phyloP scores from a whole-genome alignment of 2,329 filamentous ascomycete species.

The Xylaria sp. region DNA sequence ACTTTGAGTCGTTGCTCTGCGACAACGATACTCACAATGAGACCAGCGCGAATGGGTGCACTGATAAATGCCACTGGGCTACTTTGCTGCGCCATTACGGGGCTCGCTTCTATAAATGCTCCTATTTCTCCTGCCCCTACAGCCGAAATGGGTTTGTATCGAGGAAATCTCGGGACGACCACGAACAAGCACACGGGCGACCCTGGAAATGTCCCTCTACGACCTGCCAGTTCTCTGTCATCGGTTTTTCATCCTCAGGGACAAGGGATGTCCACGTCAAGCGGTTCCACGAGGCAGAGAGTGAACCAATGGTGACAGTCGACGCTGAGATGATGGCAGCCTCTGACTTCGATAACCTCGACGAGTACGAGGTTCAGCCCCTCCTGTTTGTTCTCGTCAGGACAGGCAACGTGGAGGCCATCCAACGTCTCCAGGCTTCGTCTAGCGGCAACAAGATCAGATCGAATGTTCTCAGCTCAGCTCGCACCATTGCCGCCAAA shows the following conservation, averaged over 20 bases:
- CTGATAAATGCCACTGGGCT: neutral
- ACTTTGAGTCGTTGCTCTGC: neutral
- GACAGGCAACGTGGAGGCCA: neutral
- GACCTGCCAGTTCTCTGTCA: neutral
- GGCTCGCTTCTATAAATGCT: neutral
- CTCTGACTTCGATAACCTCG: neutral
- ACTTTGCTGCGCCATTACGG: neutral
- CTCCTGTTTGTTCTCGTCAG: neutral
- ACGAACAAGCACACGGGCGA: neutral
- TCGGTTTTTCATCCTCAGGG: neutral
- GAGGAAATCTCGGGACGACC: neutral
- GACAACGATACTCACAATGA: neutral
- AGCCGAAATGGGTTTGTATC: neutral
- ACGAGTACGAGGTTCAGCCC: neutral
- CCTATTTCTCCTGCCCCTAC: neutral
- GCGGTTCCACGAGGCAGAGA: neutral
- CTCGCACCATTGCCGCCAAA: neutral
- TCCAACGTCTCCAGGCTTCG: neutral
- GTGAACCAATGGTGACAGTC: neutral
- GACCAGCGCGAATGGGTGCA: neutral
- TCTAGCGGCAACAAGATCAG: neutral
- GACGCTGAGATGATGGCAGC: neutral
- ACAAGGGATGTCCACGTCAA: neutral
- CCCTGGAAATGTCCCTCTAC: constrained; percentile 1
- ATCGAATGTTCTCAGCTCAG: neutral